Conservation (phyloP, 139 green algal species). For the Asterochloris erici region DNA sequence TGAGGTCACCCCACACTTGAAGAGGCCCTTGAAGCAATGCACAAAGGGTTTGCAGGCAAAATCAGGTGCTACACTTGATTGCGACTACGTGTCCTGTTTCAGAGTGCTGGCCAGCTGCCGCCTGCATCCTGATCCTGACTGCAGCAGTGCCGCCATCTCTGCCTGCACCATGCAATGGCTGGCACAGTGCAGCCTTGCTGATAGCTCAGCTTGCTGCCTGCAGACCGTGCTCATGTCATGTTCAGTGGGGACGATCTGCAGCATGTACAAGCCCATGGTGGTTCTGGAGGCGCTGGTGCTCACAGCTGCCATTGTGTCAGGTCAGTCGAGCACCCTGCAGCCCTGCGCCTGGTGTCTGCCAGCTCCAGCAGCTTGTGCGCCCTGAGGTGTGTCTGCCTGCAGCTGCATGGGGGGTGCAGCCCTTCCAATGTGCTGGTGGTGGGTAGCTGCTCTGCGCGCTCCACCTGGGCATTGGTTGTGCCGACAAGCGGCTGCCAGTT, state of each 20-base stretch:
- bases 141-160: background rate
- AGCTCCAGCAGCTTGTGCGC: slow-evolving; percentile 39
- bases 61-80: too few species aligned
- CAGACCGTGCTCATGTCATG: slow-evolving; percentile 32
- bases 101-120: too few species aligned
- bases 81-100: too few species aligned
- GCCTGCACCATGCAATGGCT: background rate
- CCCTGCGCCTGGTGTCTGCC: slow-evolving; percentile 46
- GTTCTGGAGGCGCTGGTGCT: slow-evolving; percentile 57
- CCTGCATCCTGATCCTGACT: too few species aligned
- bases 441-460: background rate
- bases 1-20: too few species aligned
- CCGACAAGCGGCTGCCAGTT: background rate
- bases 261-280: slow-evolving; percentile 44
- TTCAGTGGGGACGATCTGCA: slow-evolving; percentile 43
- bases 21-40: too few species aligned
- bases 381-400: background rate
- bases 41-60: too few species aligned
- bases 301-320: slow-evolving; percentile 44
- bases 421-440: background rate
- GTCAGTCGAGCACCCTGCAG: slow-evolving; percentile 67
- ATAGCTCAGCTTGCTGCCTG: background rate
- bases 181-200: background rate
- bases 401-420: background rate
- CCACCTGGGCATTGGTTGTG: background rate